A percentile compares a stretch with the other conserved stretches of the same genome.
phyloP scores from a whole-genome alignment of 768 basidiomycete species.

The Xerocomellus amylosporus region DNA sequence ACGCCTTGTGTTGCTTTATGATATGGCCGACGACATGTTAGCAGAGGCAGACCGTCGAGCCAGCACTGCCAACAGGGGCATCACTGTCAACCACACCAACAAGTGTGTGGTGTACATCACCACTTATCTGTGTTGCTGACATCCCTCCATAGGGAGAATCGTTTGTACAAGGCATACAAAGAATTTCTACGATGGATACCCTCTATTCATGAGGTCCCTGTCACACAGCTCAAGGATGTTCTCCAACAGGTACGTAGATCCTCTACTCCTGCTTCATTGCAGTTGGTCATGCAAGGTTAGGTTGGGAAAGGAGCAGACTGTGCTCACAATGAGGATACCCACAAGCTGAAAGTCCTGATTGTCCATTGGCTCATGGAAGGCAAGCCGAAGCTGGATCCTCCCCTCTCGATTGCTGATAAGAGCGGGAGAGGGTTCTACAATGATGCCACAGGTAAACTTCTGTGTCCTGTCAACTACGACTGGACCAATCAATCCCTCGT shows the following conservation, averaged over 20 bases:
- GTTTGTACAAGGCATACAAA: not conserved
- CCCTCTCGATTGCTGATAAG: not conserved
- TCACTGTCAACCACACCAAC: not conserved
- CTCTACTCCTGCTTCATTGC: not conserved
- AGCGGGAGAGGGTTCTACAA: not conserved
- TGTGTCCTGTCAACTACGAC: not conserved
- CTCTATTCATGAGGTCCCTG: not conserved
- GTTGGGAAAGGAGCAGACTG: not conserved
- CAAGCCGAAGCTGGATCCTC: not conserved
- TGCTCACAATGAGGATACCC: not conserved
- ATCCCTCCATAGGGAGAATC: not conserved
- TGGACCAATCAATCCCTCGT: not conserved
- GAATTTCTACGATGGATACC: not conserved
- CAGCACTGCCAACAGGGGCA: not conserved
- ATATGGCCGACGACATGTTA: not conserved
- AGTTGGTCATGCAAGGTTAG: not conserved
- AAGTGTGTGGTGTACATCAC: not conserved
- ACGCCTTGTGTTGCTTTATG: not conserved
- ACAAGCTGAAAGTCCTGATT: not conserved
- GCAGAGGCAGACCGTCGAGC: not conserved
- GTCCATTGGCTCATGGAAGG: not conserved
- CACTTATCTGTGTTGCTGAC: not conserved
- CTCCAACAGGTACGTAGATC: not conserved
- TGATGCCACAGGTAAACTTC: not conserved
- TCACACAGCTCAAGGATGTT: not conserved